A percentile compares a stretch with the other conserved stretches of the same genome.
These are phyloP conservation scores for Lanmaoa pseudosensibilis DNA, from an alignment of 768 basidiomycete species.

Conservation along the genomic window DNA sequence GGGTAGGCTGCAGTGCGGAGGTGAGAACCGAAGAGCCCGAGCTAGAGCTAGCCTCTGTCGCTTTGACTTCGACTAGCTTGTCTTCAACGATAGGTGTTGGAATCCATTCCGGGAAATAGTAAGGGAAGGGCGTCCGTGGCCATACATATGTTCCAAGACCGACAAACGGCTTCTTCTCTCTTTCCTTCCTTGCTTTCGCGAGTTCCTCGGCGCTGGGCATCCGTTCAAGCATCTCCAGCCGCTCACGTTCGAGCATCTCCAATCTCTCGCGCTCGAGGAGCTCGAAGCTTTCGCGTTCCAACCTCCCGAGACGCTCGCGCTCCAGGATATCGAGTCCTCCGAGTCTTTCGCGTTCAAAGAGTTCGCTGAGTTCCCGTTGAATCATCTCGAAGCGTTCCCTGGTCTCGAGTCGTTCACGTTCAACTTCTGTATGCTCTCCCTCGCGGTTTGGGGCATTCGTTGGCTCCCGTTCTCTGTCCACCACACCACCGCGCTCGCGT, in stretches of 20 bases:
- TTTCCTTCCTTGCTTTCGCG: conserved; percentile 31
- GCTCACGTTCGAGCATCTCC: conserved; percentile 33
- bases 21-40: conserved; percentile 29
- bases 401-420: conserved; percentile 28
- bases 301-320: conserved; percentile 28
- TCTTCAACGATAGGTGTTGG: conserved; percentile 29
- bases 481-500: conserved; percentile 17
- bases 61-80: conserved; percentile 21
- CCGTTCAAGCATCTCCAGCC: conserved; percentile 32
- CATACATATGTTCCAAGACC: conserved; percentile 31
- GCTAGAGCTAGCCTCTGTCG: conserved; percentile 24
- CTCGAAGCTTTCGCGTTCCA: conserved; percentile 33
- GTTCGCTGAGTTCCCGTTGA: conserved; percentile 35
- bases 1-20: conserved; percentile 6
- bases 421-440: conserved; percentile 21
- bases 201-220: conserved; percentile 35
- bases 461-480: conserved; percentile 21
- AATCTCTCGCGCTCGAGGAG: conserved; percentile 31
- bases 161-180: conserved; percentile 31
- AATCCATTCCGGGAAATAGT: conserved; percentile 36
- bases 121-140: conserved; percentile 34
- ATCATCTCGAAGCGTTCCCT: conserved; percentile 32
- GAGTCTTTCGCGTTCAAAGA: conserved; percentile 31
- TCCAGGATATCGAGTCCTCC: conserved; percentile 29
- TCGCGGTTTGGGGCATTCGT: conserved; percentile 17